Base-by-base conservation (phyloP, 2,329 filamentous ascomycete species). In the Herpotrichia juniperi region DNA sequence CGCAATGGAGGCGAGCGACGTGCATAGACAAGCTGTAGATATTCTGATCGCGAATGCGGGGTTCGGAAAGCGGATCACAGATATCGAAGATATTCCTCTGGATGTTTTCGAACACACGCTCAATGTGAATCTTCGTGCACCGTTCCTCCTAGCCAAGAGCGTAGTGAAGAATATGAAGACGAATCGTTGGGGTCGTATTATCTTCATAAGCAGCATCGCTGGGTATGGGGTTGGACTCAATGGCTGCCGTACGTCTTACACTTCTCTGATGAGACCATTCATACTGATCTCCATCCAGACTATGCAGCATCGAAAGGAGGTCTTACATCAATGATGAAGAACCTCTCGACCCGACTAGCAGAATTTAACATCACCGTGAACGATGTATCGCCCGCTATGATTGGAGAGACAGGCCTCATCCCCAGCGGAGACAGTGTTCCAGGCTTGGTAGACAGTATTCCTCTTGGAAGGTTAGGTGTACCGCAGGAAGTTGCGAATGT, bases 341-440 rank as follows among this genome's bases (percentile, higher is more conserved):
- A 87, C 56, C 75, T 88, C 25, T 79, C 85, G 1, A 79, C 77
- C 1, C 82, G 83, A 40, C 78, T 87, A 19, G 85, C 83, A 1
- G 77, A 80, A 49, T 79, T 78, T 59, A 84, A 85, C 26, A 85
- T 88, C 59, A 86, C 84, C 12, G 83, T 87, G 50, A 88, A 88
- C 53, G 85, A 87, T 56, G 83, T 88, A n/a, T 83, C 84, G 2
- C 86, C 86, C 0, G 86, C 85, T 2, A 87, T 88, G 84, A 87
- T 88, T 57, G 85, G 84, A 12, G 67, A 68, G 1, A 77, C 74
- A 8, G 75, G 74, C 1, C 59, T 67, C 46, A 59, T 67, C 39
- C 62, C 62, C 4, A 57, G 49, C 31, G 51, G 46, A 5, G 51
- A 61, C 24, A 51, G 40, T 30, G 55, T 62, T 8, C 57, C 59